phyloP scores from a whole-genome alignment of 495 filamentous ascomycete species.

The Aspergillus bertholletiae region DNA sequence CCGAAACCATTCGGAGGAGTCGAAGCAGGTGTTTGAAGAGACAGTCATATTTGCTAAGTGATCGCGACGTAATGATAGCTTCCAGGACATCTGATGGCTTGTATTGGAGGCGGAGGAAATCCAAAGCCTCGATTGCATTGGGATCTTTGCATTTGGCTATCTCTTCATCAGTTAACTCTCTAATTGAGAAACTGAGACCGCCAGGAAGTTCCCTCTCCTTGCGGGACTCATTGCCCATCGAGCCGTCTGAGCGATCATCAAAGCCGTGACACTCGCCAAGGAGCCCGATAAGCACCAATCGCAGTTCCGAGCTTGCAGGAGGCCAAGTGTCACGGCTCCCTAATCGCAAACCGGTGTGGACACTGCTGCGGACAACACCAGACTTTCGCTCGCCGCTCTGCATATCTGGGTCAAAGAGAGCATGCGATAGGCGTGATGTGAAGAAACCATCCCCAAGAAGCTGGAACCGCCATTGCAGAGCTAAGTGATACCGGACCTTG shows the following conservation, averaged over 20 bases:
- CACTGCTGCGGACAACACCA: conserved; percentile 64
- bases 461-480: conserved; percentile 74
- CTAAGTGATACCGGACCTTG: conserved; percentile 68
- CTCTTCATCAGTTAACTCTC: conserved; percentile 73
- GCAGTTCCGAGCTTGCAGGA: conserved; percentile 86
- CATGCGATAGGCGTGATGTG: conserved; percentile 69
- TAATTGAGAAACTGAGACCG: conserved; percentile 79
- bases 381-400: conserved; percentile 69
- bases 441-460: conserved; percentile 84
- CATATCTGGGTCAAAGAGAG: conserved; percentile 84
- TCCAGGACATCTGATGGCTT: conserved; percentile 70
- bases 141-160: conserved; percentile 76
- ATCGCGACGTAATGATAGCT: conserved; percentile 62
- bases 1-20: conserved; percentile 73
- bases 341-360: conserved; percentile 75
- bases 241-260: conserved; percentile 14
- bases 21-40: conserved; percentile 79
- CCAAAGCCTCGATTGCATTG: conserved; percentile 75
- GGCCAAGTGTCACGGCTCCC: conserved; percentile 81
- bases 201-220: conserved; percentile 64
- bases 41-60: conserved; percentile 74
- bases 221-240: conserved; percentile 19
- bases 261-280: conserved; percentile 68
- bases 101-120: conserved; percentile 87
- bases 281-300: conserved; percentile 82